phyloP scores from a whole-genome alignment of 768 basidiomycete genomes.

The Termitomyces sp. region DNA sequence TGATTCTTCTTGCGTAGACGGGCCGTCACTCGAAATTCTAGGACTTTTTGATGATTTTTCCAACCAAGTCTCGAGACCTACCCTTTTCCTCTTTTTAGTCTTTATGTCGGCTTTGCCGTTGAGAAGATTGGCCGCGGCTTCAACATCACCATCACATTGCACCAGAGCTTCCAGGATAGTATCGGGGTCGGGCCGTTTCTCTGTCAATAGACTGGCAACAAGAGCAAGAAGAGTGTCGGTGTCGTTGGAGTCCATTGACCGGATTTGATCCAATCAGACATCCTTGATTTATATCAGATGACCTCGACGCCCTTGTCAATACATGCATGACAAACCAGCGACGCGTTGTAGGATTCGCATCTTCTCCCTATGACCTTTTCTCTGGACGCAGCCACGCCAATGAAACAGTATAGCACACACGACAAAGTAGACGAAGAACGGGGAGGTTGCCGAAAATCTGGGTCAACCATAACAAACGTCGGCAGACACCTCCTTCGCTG shows the following conservation, averaged over 20 bases:
- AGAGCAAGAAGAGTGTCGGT: slow-evolving; percentile 70
- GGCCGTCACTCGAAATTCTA: background rate
- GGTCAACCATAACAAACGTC: background rate
- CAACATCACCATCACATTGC: slow-evolving; percentile 51
- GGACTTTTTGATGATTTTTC: slow-evolving; percentile 12
- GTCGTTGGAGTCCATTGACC: slow-evolving; percentile 31
- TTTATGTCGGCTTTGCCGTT: slow-evolving; percentile 19
- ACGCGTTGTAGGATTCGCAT: too few species aligned
- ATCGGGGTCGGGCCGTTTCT: slow-evolving; percentile 30
- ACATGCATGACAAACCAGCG: background rate
- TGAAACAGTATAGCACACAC: background rate
- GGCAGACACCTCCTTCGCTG: background rate
- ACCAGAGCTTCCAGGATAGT: slow-evolving; percentile 59
- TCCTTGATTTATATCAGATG: too few species aligned
- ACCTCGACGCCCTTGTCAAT: too few species aligned
- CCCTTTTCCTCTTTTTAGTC: slow-evolving; percentile 49
- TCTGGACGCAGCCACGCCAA: background rate
- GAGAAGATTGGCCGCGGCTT: slow-evolving; percentile 44
- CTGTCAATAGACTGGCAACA: slow-evolving; percentile 55
- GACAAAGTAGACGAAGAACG: background rate
- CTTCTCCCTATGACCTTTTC: background rate
- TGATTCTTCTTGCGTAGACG: background rate
- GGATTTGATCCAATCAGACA: too few species aligned
- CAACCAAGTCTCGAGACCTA: slow-evolving; percentile 58
- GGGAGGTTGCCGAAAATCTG: background rate